A percentile compares a stretch with the other conserved stretches of the same genome.
These are phyloP conservation scores for Garcia nutans DNA, from an alignment of 345 rosid genomes.

Conservation along the genomic window DNA sequence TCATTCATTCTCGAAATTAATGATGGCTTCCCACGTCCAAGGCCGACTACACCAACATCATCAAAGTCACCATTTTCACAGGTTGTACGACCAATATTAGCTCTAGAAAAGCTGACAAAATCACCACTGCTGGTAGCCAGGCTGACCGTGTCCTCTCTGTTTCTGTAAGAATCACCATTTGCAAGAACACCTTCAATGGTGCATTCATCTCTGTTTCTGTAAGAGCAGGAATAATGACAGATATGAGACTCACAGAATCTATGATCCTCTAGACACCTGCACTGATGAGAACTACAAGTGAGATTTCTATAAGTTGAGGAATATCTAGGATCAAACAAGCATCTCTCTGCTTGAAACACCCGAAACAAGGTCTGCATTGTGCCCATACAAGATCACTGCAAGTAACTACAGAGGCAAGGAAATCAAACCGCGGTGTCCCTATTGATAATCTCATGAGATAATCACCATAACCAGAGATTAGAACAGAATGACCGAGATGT, in stretches of 20 bases:
- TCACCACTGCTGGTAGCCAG: background rate
- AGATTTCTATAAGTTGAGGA: conserved; percentile 8
- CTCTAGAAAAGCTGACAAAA: background rate
- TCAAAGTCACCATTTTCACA: background rate
- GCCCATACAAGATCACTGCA: conserved; percentile 17
- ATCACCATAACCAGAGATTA: conserved; percentile 4
- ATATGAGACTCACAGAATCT: background rate
- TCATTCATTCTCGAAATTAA: background rate
- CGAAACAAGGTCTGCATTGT: conserved; percentile 9
- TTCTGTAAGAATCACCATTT: background rate
- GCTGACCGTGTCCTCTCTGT: background rate
- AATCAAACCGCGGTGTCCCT: conserved; percentile 15
- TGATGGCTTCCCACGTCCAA: background rate
- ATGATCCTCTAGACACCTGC: background rate
- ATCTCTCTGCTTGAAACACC: background rate
- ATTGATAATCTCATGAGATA: conserved; percentile 17
- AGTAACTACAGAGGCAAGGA: background rate
- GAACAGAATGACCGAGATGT: background rate
- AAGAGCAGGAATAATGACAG: background rate
- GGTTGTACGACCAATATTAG: background rate
- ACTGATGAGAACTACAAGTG: conserved; percentile 1
- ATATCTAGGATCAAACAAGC: conserved; percentile 5
- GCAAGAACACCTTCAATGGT: background rate
- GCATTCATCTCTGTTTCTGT: background rate
- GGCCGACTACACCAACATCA: background rate